Evolutionary conservation across 768 basidiomycete species (phyloP).

Genomic region (Strobilomyces dryophilus): DNA sequence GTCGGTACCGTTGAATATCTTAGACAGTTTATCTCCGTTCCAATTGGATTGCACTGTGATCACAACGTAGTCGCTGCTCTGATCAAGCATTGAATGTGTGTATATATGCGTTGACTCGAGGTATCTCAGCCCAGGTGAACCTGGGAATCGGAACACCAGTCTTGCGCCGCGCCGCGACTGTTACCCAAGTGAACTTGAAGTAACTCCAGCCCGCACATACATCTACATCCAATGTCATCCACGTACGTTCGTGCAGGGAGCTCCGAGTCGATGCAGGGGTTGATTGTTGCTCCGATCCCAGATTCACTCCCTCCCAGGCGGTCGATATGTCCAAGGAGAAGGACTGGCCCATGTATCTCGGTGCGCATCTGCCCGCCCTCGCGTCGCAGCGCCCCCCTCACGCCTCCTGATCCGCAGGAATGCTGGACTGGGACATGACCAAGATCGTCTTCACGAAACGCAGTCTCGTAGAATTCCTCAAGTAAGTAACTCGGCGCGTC

Average conservation of each 20-base stretch:
- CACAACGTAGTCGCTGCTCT: too few species aligned
- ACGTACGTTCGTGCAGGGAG: slow-evolving; percentile 15
- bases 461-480: slow-evolving; percentile 70
- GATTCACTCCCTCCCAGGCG: slow-evolving; percentile 53
- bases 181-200: neutral
- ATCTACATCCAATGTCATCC: slow-evolving; percentile 18
- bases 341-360: slow-evolving; percentile 68
- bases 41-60: too few species aligned
- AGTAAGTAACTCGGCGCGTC: slow-evolving; percentile 38
- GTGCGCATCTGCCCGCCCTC: slow-evolving; percentile 32
- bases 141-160: too few species aligned
- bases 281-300: slow-evolving; percentile 22
- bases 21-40: too few species aligned
- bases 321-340: slow-evolving; percentile 65
- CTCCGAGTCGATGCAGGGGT: neutral
- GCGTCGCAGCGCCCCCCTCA: neutral
- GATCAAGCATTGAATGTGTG: too few species aligned
- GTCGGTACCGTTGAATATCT: neutral
- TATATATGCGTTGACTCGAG: too few species aligned
- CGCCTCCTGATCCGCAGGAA: slow-evolving; percentile 38
- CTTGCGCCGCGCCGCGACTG: too few species aligned
- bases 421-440: slow-evolving; percentile 79
- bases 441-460: slow-evolving; percentile 79
- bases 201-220: neutral
- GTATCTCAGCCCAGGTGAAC: too few species aligned